Evolutionary conservation across 805 yeast genomes (phyloP), one percentile per base, ranked within the genome.

Genomic region (Candida pseudoglaebosa): DNA sequence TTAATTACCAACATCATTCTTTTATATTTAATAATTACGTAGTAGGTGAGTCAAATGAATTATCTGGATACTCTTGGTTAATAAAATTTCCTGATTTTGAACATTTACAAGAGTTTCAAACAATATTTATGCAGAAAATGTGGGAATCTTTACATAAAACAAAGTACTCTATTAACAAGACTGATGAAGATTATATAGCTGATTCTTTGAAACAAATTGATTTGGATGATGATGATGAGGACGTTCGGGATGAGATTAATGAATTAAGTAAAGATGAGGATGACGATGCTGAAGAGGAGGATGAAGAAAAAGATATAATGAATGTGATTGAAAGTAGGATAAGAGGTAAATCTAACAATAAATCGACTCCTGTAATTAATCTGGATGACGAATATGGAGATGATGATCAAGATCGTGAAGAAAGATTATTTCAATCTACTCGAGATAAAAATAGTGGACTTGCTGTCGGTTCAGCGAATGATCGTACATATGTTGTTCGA

Each of bases 401-500:
- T 5, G 62, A 55, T 38, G 64, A 62, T 20, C 70, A 62, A 36
- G 65, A 64, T 34, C 67, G 60, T 8, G 69, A 65, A 24, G 56
- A 55, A 10, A 46, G 48, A 20, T 50, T 40, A 36, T 26, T 42
- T 46, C 43, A 46, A 43, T 28, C 36, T 44, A 33, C 56, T 53
- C 24, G 61, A 38, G 73, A 71, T 12, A 65, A 66, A 35, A 88
- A 88, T 55, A 72, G 77, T 37, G 80, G 78, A 16, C 67, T 89
- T 52, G 80, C 84, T 1, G 80, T 87, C 6, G 90, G 95, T 1
- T 75, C 64, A 44, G 73, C 73, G 39, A 80, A 80, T 48, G 82
- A 85, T 50, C 70, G 93, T 24, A 75, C 95, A 1, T 89, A 75
- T 56, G 90, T 89, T 21, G 80, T 84, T 0, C 77, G 95, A 48